Evolutionary conservation across 148 eudicot genomes (phyloP), one percentile per base, ranked within the genome.

Genomic region (Pouteria glomerata): DNA sequence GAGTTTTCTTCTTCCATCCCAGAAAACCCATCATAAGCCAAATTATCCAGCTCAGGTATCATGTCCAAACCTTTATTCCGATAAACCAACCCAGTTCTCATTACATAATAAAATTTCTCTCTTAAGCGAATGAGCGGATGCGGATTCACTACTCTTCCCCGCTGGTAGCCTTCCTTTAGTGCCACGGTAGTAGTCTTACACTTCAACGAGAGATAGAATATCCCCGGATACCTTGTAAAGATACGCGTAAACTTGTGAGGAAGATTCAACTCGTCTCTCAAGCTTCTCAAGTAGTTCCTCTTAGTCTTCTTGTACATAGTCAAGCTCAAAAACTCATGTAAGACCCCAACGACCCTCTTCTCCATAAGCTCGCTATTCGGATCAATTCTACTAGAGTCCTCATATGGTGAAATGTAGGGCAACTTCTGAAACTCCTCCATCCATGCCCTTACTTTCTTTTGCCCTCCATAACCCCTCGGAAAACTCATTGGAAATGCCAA

Each of bases 401-500:
- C 96, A 57, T 94, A 91, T 0, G 98, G 98, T 0, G 97, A 94
- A 66, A 95, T 80, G 62, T 91, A 95, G 0, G 97, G 97, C 76
- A 95, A 71, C 80, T 91, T 95, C 51, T 95, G 96, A 79, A 95
- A 95, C 82, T 95, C 98, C 42, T 85, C 96, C 98, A 95, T 95
- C 98, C 98, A 95, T 30, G 84, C 86, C 68, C 77, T 89, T 60
- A 95, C 98, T 81, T 91, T 95, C 71, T 81, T 95, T 39, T 89
- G 96, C 26, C 75, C 85, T 30, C 97, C 98, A 72, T 95, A 95
- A 44, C 98, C 93, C 51, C 89, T 83, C 0, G 98, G 97, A 77
- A 91, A 95, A 75, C 85, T 88, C 91, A 89, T 82, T 0, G 91
- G 82, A 31, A 91, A 95, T 0, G 81, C 76, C 76, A 95, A 77